Evolutionary conservation across 2,329 filamentous ascomycete genomes (phyloP), one percentile per base, ranked within the genome.

Genomic region (Didymella lethalis): DNA sequence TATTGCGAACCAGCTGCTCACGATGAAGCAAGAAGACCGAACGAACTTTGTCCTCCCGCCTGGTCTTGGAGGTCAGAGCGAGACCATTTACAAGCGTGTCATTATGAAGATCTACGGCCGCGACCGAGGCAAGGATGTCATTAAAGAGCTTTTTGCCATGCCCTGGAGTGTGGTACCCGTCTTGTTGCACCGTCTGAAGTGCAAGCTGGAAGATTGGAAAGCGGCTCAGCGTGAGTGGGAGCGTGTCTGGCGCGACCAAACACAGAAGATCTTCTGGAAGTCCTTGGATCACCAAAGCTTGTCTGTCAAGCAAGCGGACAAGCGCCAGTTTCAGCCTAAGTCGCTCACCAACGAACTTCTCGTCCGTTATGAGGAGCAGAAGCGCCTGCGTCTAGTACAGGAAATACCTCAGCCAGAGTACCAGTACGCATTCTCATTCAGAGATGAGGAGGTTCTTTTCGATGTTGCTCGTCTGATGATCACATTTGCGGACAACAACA

Each of bases 191-290:
- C 87, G 95, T 12, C 84, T 99, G 68, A 98, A 98, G 80, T 92
- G 96, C 71, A 97, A 98, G 76, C 89, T 96, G 44, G 95, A 99
- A 77, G 93, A 98, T 71, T 99, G 95, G 95, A 92, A 96, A 64
- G 93, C 96, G 67, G 94, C 92, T 6, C 93, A 91, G 83, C 92
- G 95, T 31, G 96, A 99, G 75, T 99, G 95, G 95, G 93, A 98
- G 77, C 97, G 97, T 79, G 93, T 99, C 7, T 99, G 95, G 95
- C 92, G 95, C 64, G 89, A 92, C 48, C 95, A 98, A 80, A 98
- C 94, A 25, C 90, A 96, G 73, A 89, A 90, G 71, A 94, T 96
- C 81, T 96, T 97, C 78, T 91, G 96, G 80, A 96, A 93, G 81
- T 97, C 93, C 76, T 86, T 99, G 51, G 95, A 99, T 72, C 95